Evolutionary conservation across 768 basidiomycete genomes (phyloP), one percentile per base, ranked within the genome.

Genomic region (Trametes punicea): DNA sequence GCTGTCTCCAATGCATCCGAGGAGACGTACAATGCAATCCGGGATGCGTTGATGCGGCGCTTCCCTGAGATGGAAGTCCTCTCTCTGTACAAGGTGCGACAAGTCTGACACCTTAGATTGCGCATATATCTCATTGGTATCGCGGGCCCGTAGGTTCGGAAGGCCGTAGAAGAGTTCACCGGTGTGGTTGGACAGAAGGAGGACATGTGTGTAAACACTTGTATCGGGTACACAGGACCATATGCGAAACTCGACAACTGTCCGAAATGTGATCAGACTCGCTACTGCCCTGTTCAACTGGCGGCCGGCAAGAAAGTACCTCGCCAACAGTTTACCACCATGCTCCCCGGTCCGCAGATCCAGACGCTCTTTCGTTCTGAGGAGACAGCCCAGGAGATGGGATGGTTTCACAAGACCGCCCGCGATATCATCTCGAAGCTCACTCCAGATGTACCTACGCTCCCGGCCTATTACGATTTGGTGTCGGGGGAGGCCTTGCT

Each of bases 381-480:
- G 34, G 34, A 36, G 5, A 16, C n/a, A 6, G 34, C 34, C 4
- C 4, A 6, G 13, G 53, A 63, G 0, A 67, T 77, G 66, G 21
- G 30, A 0, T 75, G 77, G 51, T 64, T 71, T 1, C 44, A 13
- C 51, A 27, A 30, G 5, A 41, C 39, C 6, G 39, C 39, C 11
- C 3, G 3, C 11, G 11, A n/a, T 6, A 41, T 41, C 39, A 41
- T 41, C 21, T n/a, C 16, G 9, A 36, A 16, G n/a, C n/a, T n/a
- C 15, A 36, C 39, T 6, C 39, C 39, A 33, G 34, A 33, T 3
- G 27, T 13, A 2, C 6, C 30, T 6, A 27, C 8, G 8, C 18
- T 13, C 33, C 49, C 39, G 4, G n/a, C 8, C 16, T 15, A 26
- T 21, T 39, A 10, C 1, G 49, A 51, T n/a, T 18, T 39, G 23